A percentile compares a stretch with the other conserved stretches of the same genome.
These are phyloP conservation scores for Mortierella alpina DNA, from an alignment of 192 early-diverging fungal species.

Conservation along the genomic window DNA sequence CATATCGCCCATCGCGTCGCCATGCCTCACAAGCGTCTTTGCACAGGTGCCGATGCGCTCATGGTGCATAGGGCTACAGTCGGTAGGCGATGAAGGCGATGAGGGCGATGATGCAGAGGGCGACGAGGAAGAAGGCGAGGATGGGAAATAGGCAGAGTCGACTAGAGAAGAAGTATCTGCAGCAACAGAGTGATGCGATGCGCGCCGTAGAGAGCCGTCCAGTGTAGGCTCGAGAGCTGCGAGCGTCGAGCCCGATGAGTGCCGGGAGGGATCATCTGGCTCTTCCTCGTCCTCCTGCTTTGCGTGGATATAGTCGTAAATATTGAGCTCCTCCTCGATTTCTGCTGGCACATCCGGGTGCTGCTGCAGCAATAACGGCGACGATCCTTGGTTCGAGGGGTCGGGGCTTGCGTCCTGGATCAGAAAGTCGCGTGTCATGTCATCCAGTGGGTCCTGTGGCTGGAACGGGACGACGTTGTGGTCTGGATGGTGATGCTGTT, in stretches of 20 bases:
- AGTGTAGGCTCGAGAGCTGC: background rate
- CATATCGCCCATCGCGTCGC: background rate
- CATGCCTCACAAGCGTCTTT: background rate
- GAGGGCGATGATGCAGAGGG: slow-evolving; percentile 1
- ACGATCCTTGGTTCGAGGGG: slow-evolving; percentile 11
- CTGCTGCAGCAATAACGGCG: slow-evolving; percentile 6
- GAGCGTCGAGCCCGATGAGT: background rate
- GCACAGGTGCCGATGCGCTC: background rate
- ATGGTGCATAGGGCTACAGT: background rate
- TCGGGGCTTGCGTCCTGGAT: slow-evolving; percentile 21
- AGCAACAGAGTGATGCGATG: slow-evolving; percentile 7
- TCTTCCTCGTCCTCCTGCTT: slow-evolving; percentile 50
- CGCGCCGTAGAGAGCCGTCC: no score
- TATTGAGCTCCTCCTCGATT: slow-evolving; percentile 43
- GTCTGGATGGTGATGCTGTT: slow-evolving; percentile 10
- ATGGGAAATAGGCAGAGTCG: slow-evolving; percentile 14
- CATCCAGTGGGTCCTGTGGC: slow-evolving; percentile 14
- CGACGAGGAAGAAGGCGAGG: slow-evolving; percentile 7
- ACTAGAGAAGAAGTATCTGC: slow-evolving; percentile 6
- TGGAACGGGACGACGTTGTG: background rate
- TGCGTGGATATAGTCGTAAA: slow-evolving; percentile 51
- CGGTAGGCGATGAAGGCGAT: slow-evolving; percentile 9
- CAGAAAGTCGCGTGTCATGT: slow-evolving; percentile 32
- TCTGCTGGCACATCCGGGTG: slow-evolving; percentile 2
- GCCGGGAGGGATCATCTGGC: slow-evolving; percentile 9